Conservation (phyloP, 2,329 filamentous ascomycete species). For the Cladosporium phlei region DNA sequence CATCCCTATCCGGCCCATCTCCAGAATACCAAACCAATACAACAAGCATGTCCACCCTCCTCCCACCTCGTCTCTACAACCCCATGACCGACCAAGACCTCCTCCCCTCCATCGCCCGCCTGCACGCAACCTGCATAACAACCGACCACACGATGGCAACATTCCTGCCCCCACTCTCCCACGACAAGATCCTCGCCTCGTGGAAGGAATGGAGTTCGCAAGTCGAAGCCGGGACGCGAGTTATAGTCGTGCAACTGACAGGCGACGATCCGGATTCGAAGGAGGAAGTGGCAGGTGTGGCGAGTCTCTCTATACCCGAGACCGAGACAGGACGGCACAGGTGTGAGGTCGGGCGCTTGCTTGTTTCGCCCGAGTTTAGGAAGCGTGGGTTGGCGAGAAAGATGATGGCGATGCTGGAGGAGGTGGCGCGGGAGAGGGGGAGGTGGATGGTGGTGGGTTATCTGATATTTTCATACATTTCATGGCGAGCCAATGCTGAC, state of each 20-base stretch:
- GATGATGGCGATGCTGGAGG: conserved; percentile 53
- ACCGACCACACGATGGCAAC: conserved; percentile 53
- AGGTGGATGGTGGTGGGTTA: conserved; percentile 50
- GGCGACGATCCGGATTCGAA: too few relatives aligned
- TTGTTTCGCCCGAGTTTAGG: conserved; percentile 51
- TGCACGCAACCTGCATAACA: conserved; percentile 57
- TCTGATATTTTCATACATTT: not conserved
- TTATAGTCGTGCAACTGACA: conserved; percentile 42
- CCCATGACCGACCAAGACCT: conserved; percentile 44
- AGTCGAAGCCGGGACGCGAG: conserved; percentile 41
- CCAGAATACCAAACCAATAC: not conserved
- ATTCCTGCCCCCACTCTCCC: conserved; percentile 56
- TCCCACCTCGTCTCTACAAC: conserved; percentile 18
- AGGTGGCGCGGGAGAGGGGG: conserved; percentile 47
- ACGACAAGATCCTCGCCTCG: conserved; percentile 53
- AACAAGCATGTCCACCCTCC: conserved; percentile 3
- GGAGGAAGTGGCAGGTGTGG: conserved; percentile 52
- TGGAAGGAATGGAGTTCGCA: conserved; percentile 54
- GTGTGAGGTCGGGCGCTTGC: conserved; percentile 53
- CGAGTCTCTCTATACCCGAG: conserved; percentile 50
- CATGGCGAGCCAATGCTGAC: conserved; percentile 13
- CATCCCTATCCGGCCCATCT: not conserved
- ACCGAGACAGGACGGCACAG: conserved; percentile 55
- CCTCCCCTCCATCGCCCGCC: conserved; percentile 52
- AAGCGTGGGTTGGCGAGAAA: conserved; percentile 48